These are phyloP conservation scores for Wickerhamomyces tratensis DNA, from an alignment of 805 yeast species.

Conservation along the genomic window DNA sequence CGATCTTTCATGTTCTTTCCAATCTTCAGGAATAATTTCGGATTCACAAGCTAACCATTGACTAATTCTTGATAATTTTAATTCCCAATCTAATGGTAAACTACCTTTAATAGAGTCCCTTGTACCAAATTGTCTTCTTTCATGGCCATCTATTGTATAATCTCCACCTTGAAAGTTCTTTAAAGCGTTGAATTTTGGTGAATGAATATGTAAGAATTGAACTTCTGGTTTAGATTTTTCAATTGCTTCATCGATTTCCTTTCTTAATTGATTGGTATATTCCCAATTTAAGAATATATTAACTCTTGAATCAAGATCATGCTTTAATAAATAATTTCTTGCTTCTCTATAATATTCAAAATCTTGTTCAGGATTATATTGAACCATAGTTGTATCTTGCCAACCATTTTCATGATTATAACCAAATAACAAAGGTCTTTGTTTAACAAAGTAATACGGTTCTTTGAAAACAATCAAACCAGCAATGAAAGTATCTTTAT, in stretches of 20 bases:
- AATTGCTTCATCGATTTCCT: constrained; percentile 9
- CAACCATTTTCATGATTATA: constrained; percentile 14
- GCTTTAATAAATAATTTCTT: constrained; percentile 8
- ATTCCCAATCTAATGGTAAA: constrained; percentile 17
- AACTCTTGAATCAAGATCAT: constrained; percentile 13
- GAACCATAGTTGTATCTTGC: constrained; percentile 21
- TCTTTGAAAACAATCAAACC: constrained; percentile 17
- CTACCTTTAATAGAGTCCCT: constrained; percentile 15
- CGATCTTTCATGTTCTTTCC: constrained; percentile 13
- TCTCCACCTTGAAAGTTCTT: constrained; percentile 11
- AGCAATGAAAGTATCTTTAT: constrained; percentile 61
- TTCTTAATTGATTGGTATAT: constrained; percentile 10
- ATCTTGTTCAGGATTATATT: constrained; percentile 18
- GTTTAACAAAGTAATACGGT: constrained; percentile 15
- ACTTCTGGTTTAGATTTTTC: constrained; percentile 13
- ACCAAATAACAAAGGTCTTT: constrained; percentile 16
- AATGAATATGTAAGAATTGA: constrained; percentile 19
- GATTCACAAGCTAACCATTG: constrained; percentile 22
- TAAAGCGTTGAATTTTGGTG: constrained; percentile 19
- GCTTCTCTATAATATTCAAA: constrained; percentile 14
- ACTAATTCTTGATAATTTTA: constrained; percentile 15
- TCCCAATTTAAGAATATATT: constrained; percentile 16
- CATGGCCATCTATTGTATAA: constrained; percentile 15
- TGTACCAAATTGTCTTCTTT: constrained; percentile 18
- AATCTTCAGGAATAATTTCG: constrained; percentile 14